Conservation (phyloP, 2,329 filamentous ascomycete species). For the Cytospora piceae region DNA sequence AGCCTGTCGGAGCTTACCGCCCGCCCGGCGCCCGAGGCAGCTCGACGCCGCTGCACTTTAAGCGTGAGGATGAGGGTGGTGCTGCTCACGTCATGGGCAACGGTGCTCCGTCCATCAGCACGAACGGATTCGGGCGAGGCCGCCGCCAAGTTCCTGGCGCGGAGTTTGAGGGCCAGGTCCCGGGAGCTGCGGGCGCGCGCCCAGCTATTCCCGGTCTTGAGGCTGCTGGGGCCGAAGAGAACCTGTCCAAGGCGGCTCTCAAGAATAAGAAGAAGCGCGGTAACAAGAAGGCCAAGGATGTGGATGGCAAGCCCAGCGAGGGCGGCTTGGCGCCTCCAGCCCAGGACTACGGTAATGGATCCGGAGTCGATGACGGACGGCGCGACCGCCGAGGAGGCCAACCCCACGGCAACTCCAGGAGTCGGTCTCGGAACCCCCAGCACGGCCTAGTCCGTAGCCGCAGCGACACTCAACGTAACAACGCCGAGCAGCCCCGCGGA, state of each 20-base stretch:
- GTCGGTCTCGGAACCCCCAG: slow-evolving; percentile 56
- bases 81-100: slow-evolving; percentile 80
- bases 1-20: slow-evolving; percentile 95
- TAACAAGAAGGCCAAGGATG: slow-evolving; percentile 84
- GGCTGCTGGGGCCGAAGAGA: slow-evolving; percentile 69
- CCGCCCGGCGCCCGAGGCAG: slow-evolving; percentile 91
- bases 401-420: slow-evolving; percentile 47
- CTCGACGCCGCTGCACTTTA: slow-evolving; percentile 89
- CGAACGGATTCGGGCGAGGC: slow-evolving; percentile 76
- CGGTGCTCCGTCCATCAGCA: slow-evolving; percentile 65
- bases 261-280: slow-evolving; percentile 99
- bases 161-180: slow-evolving; percentile 62
- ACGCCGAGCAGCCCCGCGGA: slow-evolving; percentile 27
- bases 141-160: slow-evolving; percentile 87
- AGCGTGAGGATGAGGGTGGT: slow-evolving; percentile 95
- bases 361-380: slow-evolving; percentile 61
- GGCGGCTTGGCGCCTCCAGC: slow-evolving; percentile 53
- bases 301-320: slow-evolving; percentile 61
- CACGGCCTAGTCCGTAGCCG: slow-evolving; percentile 55
- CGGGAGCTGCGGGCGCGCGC: slow-evolving; percentile 55
- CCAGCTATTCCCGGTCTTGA: slow-evolving; percentile 50
- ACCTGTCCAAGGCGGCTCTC: slow-evolving; percentile 78
- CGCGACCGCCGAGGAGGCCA: slow-evolving; percentile 65
- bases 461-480: slow-evolving; percentile 52
- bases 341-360: slow-evolving; percentile 46